A percentile compares a stretch with the other conserved stretches of the same genome.
Evolutionary conservation across 148 eudicot genomes (phyloP).

Genomic region (Cornus suecica): DNA sequence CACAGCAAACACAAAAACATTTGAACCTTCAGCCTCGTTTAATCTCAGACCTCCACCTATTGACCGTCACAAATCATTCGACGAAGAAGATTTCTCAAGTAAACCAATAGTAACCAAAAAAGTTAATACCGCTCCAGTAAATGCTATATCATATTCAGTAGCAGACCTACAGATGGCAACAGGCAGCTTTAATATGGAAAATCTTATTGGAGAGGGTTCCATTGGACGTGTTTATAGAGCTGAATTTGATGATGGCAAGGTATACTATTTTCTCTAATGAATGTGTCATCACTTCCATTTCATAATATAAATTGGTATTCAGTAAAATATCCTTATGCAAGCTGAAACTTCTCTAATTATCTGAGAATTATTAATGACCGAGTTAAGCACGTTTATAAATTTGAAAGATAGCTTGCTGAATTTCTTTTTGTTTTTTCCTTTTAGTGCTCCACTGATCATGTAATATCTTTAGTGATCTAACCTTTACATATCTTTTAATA

Average conservation of each 20-base stretch:
- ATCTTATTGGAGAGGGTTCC: conserved; percentile 87
- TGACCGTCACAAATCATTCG: conserved; percentile 73
- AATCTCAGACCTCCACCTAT: conserved; percentile 75
- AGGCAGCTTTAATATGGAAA: conserved; percentile 73
- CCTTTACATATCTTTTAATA: conserved; percentile 7
- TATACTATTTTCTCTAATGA: conserved; percentile 21
- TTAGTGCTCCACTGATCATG: neutral
- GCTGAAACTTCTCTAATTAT: neutral
- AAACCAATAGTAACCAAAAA: conserved; percentile 64
- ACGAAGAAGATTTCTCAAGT: conserved; percentile 56
- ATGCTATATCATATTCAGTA: conserved; percentile 72
- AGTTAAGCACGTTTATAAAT: neutral
- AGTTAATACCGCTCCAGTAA: conserved; percentile 44
- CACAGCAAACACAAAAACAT: conserved; percentile 38
- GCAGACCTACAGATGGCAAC: conserved; percentile 97
- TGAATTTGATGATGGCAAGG: conserved; percentile 81
- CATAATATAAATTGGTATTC: neutral
- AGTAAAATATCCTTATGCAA: neutral
- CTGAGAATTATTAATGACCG: neutral
- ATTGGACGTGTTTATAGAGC: conserved; percentile 87
- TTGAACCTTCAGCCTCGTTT: conserved; percentile 46
- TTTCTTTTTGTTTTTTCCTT: conserved; percentile 12
- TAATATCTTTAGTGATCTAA: neutral
- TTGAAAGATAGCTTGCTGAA: neutral
- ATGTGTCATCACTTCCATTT: neutral